Percentiles rank a stretch among this genome's conserved stretches.
These are phyloP conservation scores for Mrakia blollopis DNA, from an alignment of 768 basidiomycete genomes.

Conservation along the genomic window DNA sequence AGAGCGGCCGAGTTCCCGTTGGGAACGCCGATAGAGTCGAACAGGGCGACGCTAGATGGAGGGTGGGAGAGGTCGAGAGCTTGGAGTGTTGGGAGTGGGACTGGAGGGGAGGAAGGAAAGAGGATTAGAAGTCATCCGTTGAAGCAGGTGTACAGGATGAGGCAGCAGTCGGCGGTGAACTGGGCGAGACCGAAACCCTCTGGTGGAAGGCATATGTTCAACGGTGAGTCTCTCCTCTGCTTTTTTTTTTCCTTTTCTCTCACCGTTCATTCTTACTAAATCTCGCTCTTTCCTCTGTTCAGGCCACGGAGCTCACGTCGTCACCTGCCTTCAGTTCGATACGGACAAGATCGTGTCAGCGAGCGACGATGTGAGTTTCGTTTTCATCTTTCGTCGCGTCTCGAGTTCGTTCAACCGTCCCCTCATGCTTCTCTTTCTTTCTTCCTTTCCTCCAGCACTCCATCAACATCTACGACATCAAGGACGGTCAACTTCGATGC, in stretches of 20 bases:
- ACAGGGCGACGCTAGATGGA: neutral
- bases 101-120: neutral
- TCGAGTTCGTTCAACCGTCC: neutral
- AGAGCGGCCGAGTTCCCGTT: neutral
- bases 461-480: conserved; percentile 89
- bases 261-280: no score
- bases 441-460: conserved; percentile 53
- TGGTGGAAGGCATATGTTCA: conserved; percentile 28
- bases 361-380: conserved; percentile 63
- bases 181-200: conserved; percentile 27
- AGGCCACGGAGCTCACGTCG: conserved; percentile 74
- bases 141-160: conserved; percentile 33
- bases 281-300: neutral
- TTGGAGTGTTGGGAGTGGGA: neutral
- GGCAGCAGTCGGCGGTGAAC: conserved; percentile 26
- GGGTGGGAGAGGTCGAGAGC: neutral
- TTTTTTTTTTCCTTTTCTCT: neutral
- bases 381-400: neutral
- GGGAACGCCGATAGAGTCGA: neutral
- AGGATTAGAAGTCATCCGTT: conserved; percentile 27
- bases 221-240: conserved; percentile 10
- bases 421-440: neutral
- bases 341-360: conserved; percentile 92
- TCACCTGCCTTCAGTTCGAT: conserved; percentile 94
- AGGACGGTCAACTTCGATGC: conserved; percentile 66